Conservation (phyloP, 768 basidiomycete species). For the Steccherinum ochraceum region DNA sequence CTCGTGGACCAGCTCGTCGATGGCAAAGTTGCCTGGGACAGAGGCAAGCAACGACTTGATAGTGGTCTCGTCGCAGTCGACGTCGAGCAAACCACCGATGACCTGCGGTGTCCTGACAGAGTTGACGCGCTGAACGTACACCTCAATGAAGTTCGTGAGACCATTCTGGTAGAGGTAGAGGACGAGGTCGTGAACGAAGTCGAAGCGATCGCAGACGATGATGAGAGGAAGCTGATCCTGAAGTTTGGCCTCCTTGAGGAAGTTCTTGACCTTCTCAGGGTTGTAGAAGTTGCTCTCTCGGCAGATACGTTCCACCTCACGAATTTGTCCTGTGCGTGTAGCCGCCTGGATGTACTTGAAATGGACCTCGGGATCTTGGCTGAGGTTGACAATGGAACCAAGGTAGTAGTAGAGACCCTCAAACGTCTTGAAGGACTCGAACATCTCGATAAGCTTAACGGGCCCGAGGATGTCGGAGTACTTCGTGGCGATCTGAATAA, state of each 20-base stretch:
- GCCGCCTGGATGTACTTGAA: constrained; percentile 99
- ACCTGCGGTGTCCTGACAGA: constrained; percentile 96
- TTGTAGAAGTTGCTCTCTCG: constrained; percentile 97
- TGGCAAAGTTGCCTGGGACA: constrained; percentile 94
- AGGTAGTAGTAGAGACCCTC: constrained; percentile 99
- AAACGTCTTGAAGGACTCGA: constrained; percentile 95
- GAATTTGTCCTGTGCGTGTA: constrained; percentile 94
- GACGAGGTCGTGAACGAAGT: constrained; percentile 98
- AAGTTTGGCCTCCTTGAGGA: constrained; percentile 97
- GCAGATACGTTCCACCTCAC: constrained; percentile 98
- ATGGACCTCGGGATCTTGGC: constrained; percentile 93
- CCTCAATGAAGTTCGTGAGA: constrained; percentile 95
- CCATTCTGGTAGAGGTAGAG: constrained; percentile 98
- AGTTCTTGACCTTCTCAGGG: constrained; percentile 99
- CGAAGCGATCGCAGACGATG: constrained; percentile 99
- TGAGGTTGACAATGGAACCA: constrained; percentile 95
- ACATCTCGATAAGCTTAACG: constrained; percentile 97
- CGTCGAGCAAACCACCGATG: constrained; percentile 91
- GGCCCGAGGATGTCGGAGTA: constrained; percentile 98
- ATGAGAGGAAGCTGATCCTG: constrained; percentile 96
- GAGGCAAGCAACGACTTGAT: constrained; percentile 93
- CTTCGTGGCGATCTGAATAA: constrained; percentile 96
- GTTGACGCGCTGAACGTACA: constrained; percentile 99
- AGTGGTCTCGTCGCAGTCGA: constrained; percentile 93
- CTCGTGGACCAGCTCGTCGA: constrained; percentile 96